Conservation (phyloP, 768 basidiomycete species). For the Chlorophyllum brunneum region DNA sequence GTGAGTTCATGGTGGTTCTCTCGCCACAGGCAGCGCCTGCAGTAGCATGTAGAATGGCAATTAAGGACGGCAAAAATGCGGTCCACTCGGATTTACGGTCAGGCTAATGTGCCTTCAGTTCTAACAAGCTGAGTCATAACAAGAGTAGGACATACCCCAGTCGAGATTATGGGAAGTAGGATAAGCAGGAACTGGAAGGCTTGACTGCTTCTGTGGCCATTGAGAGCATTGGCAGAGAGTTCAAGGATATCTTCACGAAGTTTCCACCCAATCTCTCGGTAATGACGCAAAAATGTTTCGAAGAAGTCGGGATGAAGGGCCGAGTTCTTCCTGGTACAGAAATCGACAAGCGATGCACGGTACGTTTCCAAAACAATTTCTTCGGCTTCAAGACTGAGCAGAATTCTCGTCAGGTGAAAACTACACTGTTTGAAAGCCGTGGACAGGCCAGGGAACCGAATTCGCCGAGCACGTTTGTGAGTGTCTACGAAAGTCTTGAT, state of each 20-base stretch:
- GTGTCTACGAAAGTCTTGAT: slow-evolving; percentile 53
- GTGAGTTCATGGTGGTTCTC: slow-evolving; percentile 42
- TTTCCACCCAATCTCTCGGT: slow-evolving; percentile 61
- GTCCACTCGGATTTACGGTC: slow-evolving; percentile 34
- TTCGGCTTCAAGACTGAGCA: slow-evolving; percentile 38
- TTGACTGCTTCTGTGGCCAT: slow-evolving; percentile 74
- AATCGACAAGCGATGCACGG: slow-evolving; percentile 65
- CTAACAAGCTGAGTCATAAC: neutral
- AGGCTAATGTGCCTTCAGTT: slow-evolving; percentile 19
- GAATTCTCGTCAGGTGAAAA: slow-evolving; percentile 60
- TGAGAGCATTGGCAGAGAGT: slow-evolving; percentile 57
- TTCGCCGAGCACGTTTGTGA: slow-evolving; percentile 68
- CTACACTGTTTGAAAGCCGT: slow-evolving; percentile 64
- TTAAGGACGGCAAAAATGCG: slow-evolving; percentile 48
- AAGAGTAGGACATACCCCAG: slow-evolving; percentile 34
- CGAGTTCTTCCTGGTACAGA: slow-evolving; percentile 77
- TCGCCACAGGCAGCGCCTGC: slow-evolving; percentile 47
- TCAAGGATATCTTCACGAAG: slow-evolving; percentile 59
- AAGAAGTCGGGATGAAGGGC: slow-evolving; percentile 71
- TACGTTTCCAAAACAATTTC: slow-evolving; percentile 52
- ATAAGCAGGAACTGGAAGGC: slow-evolving; percentile 67
- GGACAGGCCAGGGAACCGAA: slow-evolving; percentile 59
- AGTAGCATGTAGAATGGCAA: slow-evolving; percentile 43
- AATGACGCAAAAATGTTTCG: slow-evolving; percentile 69
- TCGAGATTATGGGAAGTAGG: slow-evolving; percentile 53